Base-by-base conservation (phyloP, 345 rosid species). In the Hirschfeldia incana region DNA sequence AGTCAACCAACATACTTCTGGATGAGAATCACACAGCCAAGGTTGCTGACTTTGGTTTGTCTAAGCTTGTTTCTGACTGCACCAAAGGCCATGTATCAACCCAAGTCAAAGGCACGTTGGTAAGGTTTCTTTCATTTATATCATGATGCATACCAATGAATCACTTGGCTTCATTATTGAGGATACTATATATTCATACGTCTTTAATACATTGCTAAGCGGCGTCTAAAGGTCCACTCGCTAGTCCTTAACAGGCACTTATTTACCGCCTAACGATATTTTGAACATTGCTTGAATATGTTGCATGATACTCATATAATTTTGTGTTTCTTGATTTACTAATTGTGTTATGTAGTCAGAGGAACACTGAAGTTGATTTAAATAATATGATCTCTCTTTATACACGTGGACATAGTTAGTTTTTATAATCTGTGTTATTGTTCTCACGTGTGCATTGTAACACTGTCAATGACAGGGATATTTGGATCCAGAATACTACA, bases 91-190 rank as follows among this genome's bases (percentile, higher is more conserved):
- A 95, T 78, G 98, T 95, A 67, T 95, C 99, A 36, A 95, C 99
- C 64, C 99, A 93, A 90, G 99, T 95, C 63, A 95, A 95, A 80
- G 99, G 99, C 85, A 95, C 99, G 65, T 78, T 93, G 88, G 99
- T 93, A 78, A 85, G 85, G 87, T 6, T 62, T 32, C 1, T 13
- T 61, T 29, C 5, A 10, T 28, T 28, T 15, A 28, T 27, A 1
- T 58, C n/a, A 58, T 26, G 63, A 58, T 26, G n/a, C 15, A 59
- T 0, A 32, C 29, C 65, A 1, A 62, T 30, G 26, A 32, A 63
- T 32, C 17, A 30, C 8, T 27, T 11, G 6, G 6, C 0, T 26
- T 58, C 13, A 27, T 16, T 55, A 16, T 16, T 17, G 60, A 55
- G 17, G 11, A 8, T 16, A 17, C 60, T 53, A 55, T 49, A 49